Conservation (phyloP, 805 yeast genomes). For the Starmerella sirachaensis region DNA sequence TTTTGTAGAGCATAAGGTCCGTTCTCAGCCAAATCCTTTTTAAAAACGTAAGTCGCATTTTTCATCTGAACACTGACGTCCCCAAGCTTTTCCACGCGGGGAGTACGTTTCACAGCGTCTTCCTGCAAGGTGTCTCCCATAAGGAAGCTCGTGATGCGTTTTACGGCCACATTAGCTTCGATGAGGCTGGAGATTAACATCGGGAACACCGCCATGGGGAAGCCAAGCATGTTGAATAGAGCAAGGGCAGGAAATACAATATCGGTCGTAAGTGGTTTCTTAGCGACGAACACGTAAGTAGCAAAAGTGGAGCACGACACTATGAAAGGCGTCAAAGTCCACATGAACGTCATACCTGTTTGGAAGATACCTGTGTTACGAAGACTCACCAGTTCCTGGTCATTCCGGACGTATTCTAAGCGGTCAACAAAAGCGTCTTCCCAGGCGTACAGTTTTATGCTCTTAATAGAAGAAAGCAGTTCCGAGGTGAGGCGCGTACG, state of each 20-base stretch:
- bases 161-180: conserved; percentile 56
- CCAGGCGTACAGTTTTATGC: conserved; percentile 92
- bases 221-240: conserved; percentile 61
- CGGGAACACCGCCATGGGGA: conserved; percentile 89
- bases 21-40: conserved; percentile 43
- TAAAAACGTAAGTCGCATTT: conserved; percentile 36
- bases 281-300: conserved; percentile 50
- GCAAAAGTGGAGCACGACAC: conserved; percentile 88
- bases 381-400: conserved; percentile 68
- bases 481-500: conserved; percentile 81
- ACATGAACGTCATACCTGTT: conserved; percentile 74
- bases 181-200: conserved; percentile 74
- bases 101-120: conserved; percentile 50
- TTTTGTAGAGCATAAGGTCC: conserved; percentile 49
- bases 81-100: conserved; percentile 57
- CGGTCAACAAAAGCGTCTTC: conserved; percentile 71
- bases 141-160: conserved; percentile 60
- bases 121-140: conserved; percentile 62
- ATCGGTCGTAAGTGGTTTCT: conserved; percentile 69
- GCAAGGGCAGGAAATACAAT: conserved; percentile 60
- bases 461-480: conserved; percentile 76
- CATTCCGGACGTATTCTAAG: conserved; percentile 72
- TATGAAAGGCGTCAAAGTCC: conserved; percentile 77
- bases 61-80: conserved; percentile 40
- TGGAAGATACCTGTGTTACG: conserved; percentile 66